These are phyloP conservation scores for Trichoderma hamatum DNA, from an alignment of 2,329 filamentous ascomycete genomes.

Conservation along the genomic window DNA sequence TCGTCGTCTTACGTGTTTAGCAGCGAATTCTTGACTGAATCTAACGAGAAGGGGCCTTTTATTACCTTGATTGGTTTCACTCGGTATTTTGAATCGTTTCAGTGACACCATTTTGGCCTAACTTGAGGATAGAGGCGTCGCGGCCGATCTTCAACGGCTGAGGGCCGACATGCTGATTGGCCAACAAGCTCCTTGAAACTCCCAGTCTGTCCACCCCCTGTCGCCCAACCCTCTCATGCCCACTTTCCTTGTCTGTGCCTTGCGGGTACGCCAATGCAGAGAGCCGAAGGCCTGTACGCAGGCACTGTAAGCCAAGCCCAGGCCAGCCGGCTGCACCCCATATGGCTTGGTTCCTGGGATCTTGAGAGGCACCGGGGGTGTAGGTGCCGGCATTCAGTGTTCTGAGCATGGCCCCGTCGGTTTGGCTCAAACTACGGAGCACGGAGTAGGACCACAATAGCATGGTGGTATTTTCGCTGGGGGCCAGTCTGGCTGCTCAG, in stretches of 20 bases:
- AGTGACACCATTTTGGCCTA: constrained; percentile 17
- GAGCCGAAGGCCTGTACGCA: constrained; percentile 16
- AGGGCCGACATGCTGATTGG: constrained; percentile 17
- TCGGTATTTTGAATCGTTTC: constrained; percentile 21
- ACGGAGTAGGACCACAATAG: constrained; percentile 30
- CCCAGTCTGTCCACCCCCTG: constrained; percentile 22
- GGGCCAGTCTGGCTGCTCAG: constrained; percentile 20
- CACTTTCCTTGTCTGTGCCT: constrained; percentile 21
- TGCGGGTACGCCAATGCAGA: constrained; percentile 26
- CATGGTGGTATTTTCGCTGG: constrained; percentile 25
- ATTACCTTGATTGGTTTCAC: constrained; percentile 26
- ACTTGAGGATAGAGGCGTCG: constrained; percentile 23
- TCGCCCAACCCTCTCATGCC: constrained; percentile 12
- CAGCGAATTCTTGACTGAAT: background rate
- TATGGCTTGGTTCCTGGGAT: constrained; percentile 23
- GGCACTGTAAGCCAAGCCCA: constrained; percentile 12
- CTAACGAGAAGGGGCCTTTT: constrained; percentile 13
- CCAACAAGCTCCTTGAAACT: constrained; percentile 25
- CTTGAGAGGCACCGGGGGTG: constrained; percentile 17
- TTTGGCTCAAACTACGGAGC: constrained; percentile 25
- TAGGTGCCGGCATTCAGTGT: constrained; percentile 26
- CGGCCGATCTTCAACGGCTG: constrained; percentile 21
- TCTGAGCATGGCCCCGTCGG: constrained; percentile 30
- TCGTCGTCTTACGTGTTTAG: constrained; percentile 17
- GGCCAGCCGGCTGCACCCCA: constrained; percentile 20